phyloP scores from a whole-genome alignment of 2,329 filamentous ascomycete genomes.

The Amylocarpus encephaloides region DNA sequence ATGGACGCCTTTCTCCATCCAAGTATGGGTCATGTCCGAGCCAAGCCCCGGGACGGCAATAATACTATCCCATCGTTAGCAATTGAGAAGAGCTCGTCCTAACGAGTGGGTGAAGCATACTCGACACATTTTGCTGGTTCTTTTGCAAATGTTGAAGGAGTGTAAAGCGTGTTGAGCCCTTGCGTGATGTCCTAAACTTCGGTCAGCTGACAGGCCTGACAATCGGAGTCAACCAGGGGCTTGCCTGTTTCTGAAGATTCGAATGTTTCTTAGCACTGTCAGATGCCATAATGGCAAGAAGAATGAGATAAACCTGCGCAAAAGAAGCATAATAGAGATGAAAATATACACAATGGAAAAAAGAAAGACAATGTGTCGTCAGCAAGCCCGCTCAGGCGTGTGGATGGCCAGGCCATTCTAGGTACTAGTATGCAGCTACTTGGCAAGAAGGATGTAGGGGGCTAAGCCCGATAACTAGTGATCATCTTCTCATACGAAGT shows the following conservation, averaged over 20 bases:
- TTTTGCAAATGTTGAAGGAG: not conserved
- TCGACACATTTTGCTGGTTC: constrained; percentile 2
- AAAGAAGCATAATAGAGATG: not conserved
- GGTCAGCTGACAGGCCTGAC: not conserved
- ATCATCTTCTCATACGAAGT: no score
- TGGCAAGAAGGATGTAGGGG: no score
- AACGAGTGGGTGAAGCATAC: not conserved
- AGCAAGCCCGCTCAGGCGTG: no score
- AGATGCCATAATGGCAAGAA: not conserved
- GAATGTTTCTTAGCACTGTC: constrained; percentile 1
- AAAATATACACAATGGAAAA: not conserved
- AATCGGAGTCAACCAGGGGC: not conserved
- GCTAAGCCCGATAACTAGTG: no score
- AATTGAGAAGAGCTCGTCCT: no score
- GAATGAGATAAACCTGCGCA: not conserved
- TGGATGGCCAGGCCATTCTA: no score
- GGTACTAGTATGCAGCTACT: no score
- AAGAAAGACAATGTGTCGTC: no score
- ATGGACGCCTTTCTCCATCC: not conserved
- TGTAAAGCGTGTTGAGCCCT: not conserved
- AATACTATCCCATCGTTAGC: not conserved
- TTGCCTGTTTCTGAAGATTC: constrained; percentile 2
- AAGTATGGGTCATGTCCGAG: not conserved
- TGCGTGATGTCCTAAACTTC: constrained; percentile 1
- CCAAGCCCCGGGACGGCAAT: constrained; percentile 4